Base-by-base conservation (phyloP, 1,139 yeast species). In the Debaryomyces singareniensis region DNA sequence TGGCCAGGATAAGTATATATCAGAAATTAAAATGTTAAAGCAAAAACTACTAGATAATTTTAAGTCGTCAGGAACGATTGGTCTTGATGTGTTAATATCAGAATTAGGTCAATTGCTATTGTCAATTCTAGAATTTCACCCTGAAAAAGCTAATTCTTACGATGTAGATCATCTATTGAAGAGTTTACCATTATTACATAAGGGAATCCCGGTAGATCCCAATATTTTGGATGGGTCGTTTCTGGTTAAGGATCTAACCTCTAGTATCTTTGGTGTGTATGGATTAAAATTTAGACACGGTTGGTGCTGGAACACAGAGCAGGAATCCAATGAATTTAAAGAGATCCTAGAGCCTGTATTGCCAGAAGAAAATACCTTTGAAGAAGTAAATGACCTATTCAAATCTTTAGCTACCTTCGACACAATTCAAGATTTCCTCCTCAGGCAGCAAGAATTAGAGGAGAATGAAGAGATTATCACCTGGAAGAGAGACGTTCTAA, bases 141-240 rank as follows among this genome's bases (percentile, higher is more conserved):
- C 21, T 7, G 21, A 7, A 18, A n/a, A 27, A 12, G 13, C 25
- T 32, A 11, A 22, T 23, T 26, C 29, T 15, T 39, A 37, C 22
- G 62, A 55, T 15, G 42, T 65, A 4, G 63, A 61, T 36, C 42
- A 51, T 12, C 58, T 74, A 16, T 57, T 77, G 32, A 55, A 63
- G 20, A 48, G 68, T 24, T 58, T 89, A 26, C 95, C 95, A 0
- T 55, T 63, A 23, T 57, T 89, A 26, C 80, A 78, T 38, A 67
- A 79, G 0, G 96, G 96, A 0, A 61, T 87, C 28, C 71, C 75
- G 29, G 78, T 87, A 9, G 77, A 86, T 44, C 89, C 95, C 1
- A 63, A 70, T 28, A 73, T 89, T 41, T 36, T 47, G 11, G 70
- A 74, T 42, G 91, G 91, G 2, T 54, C 68, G 1, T 81, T 83